Evolutionary conservation across 768 basidiomycete species (phyloP).

Genomic region (Rhizopogon rudus): DNA sequence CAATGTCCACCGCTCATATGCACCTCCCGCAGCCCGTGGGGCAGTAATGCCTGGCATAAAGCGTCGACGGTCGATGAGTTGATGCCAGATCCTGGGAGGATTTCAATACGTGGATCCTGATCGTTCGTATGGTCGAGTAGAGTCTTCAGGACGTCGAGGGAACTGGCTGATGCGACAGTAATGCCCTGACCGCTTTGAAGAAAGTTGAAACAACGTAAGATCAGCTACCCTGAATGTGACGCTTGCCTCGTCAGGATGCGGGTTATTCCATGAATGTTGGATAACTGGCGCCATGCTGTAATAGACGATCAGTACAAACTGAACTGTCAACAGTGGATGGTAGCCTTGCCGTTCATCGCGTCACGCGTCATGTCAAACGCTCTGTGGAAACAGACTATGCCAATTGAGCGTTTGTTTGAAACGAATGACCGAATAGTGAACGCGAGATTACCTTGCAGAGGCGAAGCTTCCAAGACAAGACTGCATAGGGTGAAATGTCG

Average conservation of each 20-base stretch:
- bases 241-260: constrained; percentile 73
- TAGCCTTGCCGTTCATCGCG: constrained; percentile 42
- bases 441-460: constrained; percentile 50
- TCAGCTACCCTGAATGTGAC: background rate
- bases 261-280: constrained; percentile 57
- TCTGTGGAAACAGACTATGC: constrained; percentile 69
- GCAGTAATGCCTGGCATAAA: constrained; percentile 47
- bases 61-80: constrained; percentile 47
- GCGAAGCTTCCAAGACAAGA: constrained; percentile 51
- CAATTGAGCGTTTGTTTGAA: no score
- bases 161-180: constrained; percentile 32
- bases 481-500: constrained; percentile 24
- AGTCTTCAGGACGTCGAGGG: constrained; percentile 35
- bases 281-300: constrained; percentile 37
- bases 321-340: background rate
- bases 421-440: background rate
- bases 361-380: constrained; percentile 72
- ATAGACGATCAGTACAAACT: background rate
- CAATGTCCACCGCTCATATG: constrained; percentile 74
- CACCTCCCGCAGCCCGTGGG: constrained; percentile 58
- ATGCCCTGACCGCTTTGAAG: constrained; percentile 47
- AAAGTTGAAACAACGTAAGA: background rate
- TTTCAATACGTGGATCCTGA: constrained; percentile 14
- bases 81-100: constrained; percentile 78
- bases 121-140: constrained; percentile 28